A percentile compares a stretch with the other conserved stretches of the same genome.
Evolutionary conservation across 2,329 filamentous ascomycete genomes (phyloP).

Genomic region (Pseudogymnoascus sp.): DNA sequence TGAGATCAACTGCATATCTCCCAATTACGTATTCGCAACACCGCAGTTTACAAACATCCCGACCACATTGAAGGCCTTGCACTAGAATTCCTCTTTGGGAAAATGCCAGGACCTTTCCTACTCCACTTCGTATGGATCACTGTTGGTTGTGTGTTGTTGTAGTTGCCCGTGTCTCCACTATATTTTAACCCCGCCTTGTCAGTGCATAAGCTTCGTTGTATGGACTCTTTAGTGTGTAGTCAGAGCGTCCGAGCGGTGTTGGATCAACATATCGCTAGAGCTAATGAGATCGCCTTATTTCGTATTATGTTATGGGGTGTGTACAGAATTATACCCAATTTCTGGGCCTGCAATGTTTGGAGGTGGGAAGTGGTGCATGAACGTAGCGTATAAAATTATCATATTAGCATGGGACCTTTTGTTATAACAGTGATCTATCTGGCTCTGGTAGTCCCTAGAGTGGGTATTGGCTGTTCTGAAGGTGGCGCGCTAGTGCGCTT

Average conservation of each 20-base stretch:
- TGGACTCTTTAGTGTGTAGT: not conserved
- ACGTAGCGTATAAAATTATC: not conserved
- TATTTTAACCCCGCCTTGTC: not conserved
- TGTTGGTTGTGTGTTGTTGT: not conserved
- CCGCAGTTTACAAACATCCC: not conserved
- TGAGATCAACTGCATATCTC: not conserved
- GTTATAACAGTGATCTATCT: not conserved
- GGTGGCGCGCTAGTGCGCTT: not conserved
- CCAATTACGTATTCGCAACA: not conserved
- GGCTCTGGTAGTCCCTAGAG: not conserved
- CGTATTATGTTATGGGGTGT: not conserved
- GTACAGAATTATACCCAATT: not conserved
- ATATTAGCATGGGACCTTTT: not conserved
- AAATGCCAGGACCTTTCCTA: not conserved
- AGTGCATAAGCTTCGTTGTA: not conserved
- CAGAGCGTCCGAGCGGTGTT: not conserved
- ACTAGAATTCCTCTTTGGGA: not conserved
- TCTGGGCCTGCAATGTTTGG: not conserved
- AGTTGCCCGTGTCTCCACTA: not conserved
- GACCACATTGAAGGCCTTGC: not conserved
- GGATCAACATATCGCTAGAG: not conserved
- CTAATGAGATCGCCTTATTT: not conserved
- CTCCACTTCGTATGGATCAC: not conserved
- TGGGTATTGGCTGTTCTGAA: not conserved
- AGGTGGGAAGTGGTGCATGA: not conserved